These are phyloP conservation scores for Fusarium redolens DNA, from an alignment of 2,329 filamentous ascomycete genomes.

Conservation along the genomic window DNA sequence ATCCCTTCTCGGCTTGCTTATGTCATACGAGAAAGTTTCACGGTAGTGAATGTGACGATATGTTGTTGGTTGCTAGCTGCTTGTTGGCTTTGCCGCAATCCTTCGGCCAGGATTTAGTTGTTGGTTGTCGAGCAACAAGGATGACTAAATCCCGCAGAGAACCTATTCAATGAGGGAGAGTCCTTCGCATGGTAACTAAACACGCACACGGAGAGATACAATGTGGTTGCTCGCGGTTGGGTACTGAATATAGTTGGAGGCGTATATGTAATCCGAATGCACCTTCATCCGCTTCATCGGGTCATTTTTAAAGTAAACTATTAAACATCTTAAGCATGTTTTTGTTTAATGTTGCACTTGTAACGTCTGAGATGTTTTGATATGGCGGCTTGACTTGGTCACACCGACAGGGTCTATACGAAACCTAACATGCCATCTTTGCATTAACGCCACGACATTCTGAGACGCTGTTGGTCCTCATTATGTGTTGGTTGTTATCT, in stretches of 20 bases:
- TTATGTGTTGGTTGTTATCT: not conserved
- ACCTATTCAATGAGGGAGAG: accelerated
- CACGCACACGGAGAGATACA: accelerated
- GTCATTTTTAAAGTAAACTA: not conserved
- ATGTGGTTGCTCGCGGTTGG: not conserved
- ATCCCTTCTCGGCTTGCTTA: not conserved
- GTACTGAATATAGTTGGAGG: not conserved
- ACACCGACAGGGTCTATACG: accelerated
- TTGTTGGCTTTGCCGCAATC: not conserved
- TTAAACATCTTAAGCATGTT: too few relatives aligned
- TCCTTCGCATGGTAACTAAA: too few relatives aligned
- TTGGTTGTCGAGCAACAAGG: not conserved
- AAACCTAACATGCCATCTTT: not conserved
- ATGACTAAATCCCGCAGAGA: not conserved
- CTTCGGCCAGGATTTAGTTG: not conserved
- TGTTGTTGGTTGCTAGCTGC: not conserved
- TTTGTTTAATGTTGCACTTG: not conserved
- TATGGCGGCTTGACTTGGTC: accelerated
- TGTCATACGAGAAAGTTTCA: not conserved
- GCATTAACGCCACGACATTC: not conserved
- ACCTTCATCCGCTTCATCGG: not conserved
- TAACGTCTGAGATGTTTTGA: too few relatives aligned
- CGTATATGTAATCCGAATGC: not conserved
- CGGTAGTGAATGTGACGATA: not conserved
- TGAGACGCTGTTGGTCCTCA: not conserved